Evolutionary conservation across 2,329 filamentous ascomycete species (phyloP), one percentile per base, ranked within the genome.

Genomic region (Sarocladiaceae sp.): DNA sequence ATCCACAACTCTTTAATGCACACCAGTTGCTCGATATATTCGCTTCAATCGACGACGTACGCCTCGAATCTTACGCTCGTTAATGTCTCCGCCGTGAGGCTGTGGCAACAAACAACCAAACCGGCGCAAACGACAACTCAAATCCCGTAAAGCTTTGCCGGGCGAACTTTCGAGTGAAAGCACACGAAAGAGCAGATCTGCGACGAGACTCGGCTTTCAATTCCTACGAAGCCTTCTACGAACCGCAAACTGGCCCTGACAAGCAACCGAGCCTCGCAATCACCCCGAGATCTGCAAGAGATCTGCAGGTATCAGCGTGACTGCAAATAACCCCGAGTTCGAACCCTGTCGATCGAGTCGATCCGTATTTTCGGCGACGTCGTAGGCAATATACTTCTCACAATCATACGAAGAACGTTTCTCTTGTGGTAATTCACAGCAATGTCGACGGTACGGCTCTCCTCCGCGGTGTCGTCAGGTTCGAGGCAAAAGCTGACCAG

Each of bases 391-490:
- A n/a, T n/a, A n/a, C n/a, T n/a, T n/a, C n/a, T n/a, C n/a, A n/a
- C n/a, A n/a, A n/a, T n/a, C n/a, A n/a, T n/a, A n/a, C n/a, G n/a
- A n/a, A n/a, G n/a, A 16, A 33, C 16, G 43, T 35, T 35, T 21
- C 6, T 18, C 29, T 16, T 13, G 26, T 32, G 19, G 13, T 33
- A 21, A 15, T 26, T 41, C 41, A 34, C 41, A n/a, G n/a, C n/a
- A 15, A 47, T 47, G 45, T 47, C 45, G 18, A 31, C 45, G n/a
- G 45, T 47, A 44, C 11, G 41, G 19, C n/a, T 12, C 19, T 12
- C 10, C n/a, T 3, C 10, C 10, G 12, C 10, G 6, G 6, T 16
- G n/a, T 27, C 9, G n/a, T 4, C n/a, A n/a, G n/a, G n/a, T 12
- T 16, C 9, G 12, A 21, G 4, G 26, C 18, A 9, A 27, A 12